Conservation (phyloP, 2,329 filamentous ascomycete species). For the Blumeriella jaapii region DNA sequence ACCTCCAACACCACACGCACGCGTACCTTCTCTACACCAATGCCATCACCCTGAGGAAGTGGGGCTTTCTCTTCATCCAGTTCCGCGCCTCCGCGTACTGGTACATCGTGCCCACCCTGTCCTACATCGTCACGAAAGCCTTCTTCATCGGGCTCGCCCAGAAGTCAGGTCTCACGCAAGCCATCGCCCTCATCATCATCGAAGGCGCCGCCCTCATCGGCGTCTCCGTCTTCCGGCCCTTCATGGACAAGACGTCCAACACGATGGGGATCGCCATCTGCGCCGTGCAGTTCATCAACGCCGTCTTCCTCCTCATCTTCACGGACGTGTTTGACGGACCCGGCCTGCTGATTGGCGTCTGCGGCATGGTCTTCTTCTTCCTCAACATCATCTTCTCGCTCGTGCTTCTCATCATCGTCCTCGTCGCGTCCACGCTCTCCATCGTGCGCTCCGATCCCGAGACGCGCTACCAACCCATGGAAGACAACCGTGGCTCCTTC, state of each 20-base stretch:
- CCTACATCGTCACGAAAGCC: constrained; percentile 71
- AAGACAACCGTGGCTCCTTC: constrained; percentile 89
- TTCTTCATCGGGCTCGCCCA: constrained; percentile 82
- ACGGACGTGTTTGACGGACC: constrained; percentile 78
- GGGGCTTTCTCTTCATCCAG: constrained; percentile 95
- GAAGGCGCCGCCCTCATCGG: constrained; percentile 69
- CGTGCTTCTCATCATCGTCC: constrained; percentile 71
- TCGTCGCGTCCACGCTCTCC: constrained; percentile 65
- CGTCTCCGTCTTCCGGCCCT: constrained; percentile 72
- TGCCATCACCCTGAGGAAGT: constrained; percentile 88
- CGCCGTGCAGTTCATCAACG: constrained; percentile 80
- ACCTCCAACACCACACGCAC: constrained; percentile 86
- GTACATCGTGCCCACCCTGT: constrained; percentile 72
- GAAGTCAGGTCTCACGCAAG: constrained; percentile 57
- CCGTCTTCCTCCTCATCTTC: constrained; percentile 82
- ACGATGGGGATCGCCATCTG: constrained; percentile 91
- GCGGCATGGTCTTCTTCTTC: constrained; percentile 83
- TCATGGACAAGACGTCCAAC: constrained; percentile 99
- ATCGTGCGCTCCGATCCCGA: constrained; percentile 91
- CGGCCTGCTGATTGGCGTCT: constrained; percentile 70
- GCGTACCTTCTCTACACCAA: constrained; percentile 96
- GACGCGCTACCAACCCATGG: constrained; percentile 90
- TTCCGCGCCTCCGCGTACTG: constrained; percentile 94
- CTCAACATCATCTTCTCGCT: constrained; percentile 76
- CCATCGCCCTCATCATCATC: constrained; percentile 70